These are phyloP conservation scores for Phytophthora sp. DNA, from an alignment of 352 stramenopile genomes.

Conservation along the genomic window DNA sequence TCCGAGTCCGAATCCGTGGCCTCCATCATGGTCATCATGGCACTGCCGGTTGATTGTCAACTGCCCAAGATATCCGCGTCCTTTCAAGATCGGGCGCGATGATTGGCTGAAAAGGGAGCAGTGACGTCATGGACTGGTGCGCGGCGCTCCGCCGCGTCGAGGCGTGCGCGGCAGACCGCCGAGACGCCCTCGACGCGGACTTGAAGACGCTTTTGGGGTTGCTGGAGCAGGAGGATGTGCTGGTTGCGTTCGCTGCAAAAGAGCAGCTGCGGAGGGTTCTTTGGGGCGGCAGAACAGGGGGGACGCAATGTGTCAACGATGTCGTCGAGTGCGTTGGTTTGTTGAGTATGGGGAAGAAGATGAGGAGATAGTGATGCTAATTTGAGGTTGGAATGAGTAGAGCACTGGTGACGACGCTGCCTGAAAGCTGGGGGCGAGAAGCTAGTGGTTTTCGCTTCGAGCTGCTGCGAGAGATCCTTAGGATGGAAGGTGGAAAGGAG, in stretches of 20 bases:
- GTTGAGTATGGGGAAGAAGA: no score
- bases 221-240: constrained; percentile 38
- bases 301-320: constrained; percentile 9
- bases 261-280: constrained; percentile 35
- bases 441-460: constrained; percentile 53
- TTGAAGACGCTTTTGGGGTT: constrained; percentile 25
- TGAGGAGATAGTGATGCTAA: no score
- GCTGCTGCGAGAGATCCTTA: constrained; percentile 52
- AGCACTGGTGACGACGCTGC: neutral
- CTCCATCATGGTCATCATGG: constrained; percentile 39
- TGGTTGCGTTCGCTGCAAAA: constrained; percentile 53
- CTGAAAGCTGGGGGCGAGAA: constrained; percentile 9
- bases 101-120: constrained; percentile 13
- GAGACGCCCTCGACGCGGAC: neutral
- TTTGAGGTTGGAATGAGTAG: constrained; percentile 9
- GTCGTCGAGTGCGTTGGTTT: constrained; percentile 24
- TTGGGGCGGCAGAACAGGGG: neutral
- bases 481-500: neutral
- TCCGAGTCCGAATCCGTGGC: constrained; percentile 6
- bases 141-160: constrained; percentile 7
- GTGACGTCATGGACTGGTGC: constrained; percentile 14
- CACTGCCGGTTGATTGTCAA: no score
- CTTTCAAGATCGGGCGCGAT: constrained; percentile 37
- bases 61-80: constrained; percentile 5
- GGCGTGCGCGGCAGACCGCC: neutral